These are phyloP conservation scores for Isabelozyma gotoi DNA, from an alignment of 805 yeast genomes.

Conservation along the genomic window DNA sequence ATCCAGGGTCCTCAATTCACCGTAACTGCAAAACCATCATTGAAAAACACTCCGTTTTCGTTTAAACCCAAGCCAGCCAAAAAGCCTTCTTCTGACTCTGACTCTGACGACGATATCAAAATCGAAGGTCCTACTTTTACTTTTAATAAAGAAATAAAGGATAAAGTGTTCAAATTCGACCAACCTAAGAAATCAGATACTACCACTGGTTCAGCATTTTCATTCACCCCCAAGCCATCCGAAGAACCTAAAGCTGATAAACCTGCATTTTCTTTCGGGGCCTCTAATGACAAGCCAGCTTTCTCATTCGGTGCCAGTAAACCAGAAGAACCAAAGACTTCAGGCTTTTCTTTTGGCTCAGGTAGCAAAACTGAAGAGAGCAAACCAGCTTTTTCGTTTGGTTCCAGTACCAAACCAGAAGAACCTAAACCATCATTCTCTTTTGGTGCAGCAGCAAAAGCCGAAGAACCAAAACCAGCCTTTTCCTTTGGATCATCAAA, in stretches of 20 bases:
- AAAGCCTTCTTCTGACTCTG: constrained; percentile 41
- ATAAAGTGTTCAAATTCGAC: constrained; percentile 30
- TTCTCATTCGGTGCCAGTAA: constrained; percentile 28
- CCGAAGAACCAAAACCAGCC: constrained; percentile 7
- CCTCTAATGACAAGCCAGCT: constrained; percentile 14
- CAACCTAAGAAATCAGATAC: constrained; percentile 2
- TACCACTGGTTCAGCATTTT: background rate
- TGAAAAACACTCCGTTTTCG: constrained; percentile 37
- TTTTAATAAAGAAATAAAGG: constrained; percentile 36
- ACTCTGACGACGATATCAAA: constrained; percentile 61
- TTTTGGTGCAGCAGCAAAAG: background rate
- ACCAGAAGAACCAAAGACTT: constrained; percentile 9
- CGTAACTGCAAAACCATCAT: constrained; percentile 23
- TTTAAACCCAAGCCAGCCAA: constrained; percentile 32
- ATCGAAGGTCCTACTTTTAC: constrained; percentile 73
- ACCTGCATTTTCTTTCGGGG: constrained; percentile 20
- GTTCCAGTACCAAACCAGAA: constrained; percentile 8
- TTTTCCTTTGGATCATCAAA: constrained; percentile 26
- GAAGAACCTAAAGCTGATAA: constrained; percentile 5
- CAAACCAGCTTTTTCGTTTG: constrained; percentile 25
- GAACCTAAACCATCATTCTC: constrained; percentile 4
- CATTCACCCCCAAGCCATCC: background rate
- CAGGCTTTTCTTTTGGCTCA: constrained; percentile 25
- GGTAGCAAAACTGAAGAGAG: constrained; percentile 7
- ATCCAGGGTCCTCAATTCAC: constrained; percentile 39